phyloP scores from a whole-genome alignment of 2,329 filamentous ascomycete species.

The Juglanconis juglandina region DNA sequence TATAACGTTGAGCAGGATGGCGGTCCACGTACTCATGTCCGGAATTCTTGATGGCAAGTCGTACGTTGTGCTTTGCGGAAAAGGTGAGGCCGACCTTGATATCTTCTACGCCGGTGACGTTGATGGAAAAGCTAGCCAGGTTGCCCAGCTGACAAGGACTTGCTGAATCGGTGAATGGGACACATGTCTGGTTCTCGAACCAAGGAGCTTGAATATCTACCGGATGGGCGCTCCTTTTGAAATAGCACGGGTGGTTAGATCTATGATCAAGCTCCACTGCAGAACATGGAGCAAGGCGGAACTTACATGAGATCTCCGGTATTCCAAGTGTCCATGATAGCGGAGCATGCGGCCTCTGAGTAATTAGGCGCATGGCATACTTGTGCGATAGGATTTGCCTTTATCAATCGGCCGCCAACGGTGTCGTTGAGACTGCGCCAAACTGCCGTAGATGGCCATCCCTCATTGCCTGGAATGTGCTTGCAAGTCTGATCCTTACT shows the following conservation, averaged over 20 bases:
- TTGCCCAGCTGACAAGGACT: constrained; percentile 36
- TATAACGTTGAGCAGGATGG: constrained; percentile 13
- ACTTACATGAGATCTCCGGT: too few species aligned
- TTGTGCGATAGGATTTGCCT: constrained; percentile 42
- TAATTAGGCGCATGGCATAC: constrained; percentile 34
- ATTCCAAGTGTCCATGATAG: too few species aligned
- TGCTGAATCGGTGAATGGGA: constrained; percentile 28
- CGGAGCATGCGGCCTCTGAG: too few species aligned
- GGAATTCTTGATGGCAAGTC: constrained; percentile 41
- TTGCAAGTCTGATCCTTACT: not conserved
- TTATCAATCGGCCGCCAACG: constrained; percentile 44
- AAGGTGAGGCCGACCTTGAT: constrained; percentile 32
- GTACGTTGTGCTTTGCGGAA: constrained; percentile 33
- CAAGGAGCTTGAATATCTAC: constrained; percentile 33
- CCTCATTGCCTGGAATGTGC: constrained; percentile 43
- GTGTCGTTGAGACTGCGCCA: constrained; percentile 47
- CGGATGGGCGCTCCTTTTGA: not conserved
- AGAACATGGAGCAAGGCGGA: too few species aligned
- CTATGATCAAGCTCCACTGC: too few species aligned
- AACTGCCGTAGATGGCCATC: constrained; percentile 42
- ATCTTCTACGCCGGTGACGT: constrained; percentile 24
- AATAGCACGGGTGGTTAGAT: too few species aligned
- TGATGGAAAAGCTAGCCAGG: constrained; percentile 31
- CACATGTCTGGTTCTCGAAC: constrained; percentile 23
- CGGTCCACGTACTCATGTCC: constrained; percentile 38